Evolutionary conservation across 1,139 yeast genomes (phyloP), one percentile per base, ranked within the genome.

Genomic region (Kurtzmaniella quercitrusa): DNA sequence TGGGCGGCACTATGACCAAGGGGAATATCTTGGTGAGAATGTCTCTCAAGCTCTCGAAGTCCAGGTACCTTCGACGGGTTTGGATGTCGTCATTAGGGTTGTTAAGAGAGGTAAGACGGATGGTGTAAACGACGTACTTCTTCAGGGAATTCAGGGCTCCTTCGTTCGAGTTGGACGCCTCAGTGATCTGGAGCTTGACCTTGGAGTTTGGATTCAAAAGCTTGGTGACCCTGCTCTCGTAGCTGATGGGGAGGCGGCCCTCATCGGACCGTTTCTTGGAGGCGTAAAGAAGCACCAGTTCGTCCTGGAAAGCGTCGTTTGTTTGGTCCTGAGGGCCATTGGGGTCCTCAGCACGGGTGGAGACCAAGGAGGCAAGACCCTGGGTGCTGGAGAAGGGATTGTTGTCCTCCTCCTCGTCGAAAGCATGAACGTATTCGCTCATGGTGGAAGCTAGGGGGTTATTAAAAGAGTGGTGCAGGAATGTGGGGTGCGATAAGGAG

Each of bases 41-140:
- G 34, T 75, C 82, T 45, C 97, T 68, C 37, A 93, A 73, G 45
- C 87, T 79, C 55, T 89, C 98, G 61, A 93, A 93, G 59, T 93
- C 98, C 41, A 95, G 86, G 63, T 93, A 93, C 37, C 98, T 70
- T 53, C 98, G 73, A 45, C 91, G 72, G 1, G 91, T 91, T 29
- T 79, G 74, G 12, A 76, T 58, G 31, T 40, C 46, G 12, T 79
- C 81, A 23, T 53, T 57, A 3, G 58, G 50, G 40, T 61, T 62
- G 17, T 56, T 58, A 1, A 42, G 51, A 42, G 60, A 60, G 37
- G 80, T 66, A 17, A 79, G 64, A 50, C 77, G 77, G 47, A 93
- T 88, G 11, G 95, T 82, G 61, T 93, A 93, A 0, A 88, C 88
- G 40, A 91, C 79, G 52, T 82, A 91, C 33, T 70, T 71, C 81